Conservation (phyloP, 768 basidiomycete species). For the Russula emetica region DNA sequence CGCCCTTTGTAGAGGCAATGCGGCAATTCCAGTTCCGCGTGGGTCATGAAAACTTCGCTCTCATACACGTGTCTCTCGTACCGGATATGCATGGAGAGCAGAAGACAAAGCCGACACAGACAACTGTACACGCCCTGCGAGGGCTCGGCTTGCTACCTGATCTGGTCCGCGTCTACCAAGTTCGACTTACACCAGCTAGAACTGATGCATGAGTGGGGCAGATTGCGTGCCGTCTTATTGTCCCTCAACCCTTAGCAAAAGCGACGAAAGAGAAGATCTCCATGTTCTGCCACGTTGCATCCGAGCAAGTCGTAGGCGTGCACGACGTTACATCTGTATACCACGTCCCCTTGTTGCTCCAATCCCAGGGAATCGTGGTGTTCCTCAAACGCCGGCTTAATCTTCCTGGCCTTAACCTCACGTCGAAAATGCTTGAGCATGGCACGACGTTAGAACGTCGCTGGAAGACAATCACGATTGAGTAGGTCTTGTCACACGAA, state of each 20-base stretch:
- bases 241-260: conserved; percentile 72
- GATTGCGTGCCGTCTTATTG: conserved; percentile 90
- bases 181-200: background rate
- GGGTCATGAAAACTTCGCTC: conserved; percentile 92
- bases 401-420: conserved; percentile 53
- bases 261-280: conserved; percentile 94
- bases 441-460: conserved; percentile 63
- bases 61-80: conserved; percentile 96
- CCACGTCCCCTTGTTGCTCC: conserved; percentile 89
- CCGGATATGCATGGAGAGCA: conserved; percentile 98
- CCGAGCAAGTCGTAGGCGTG: conserved; percentile 88
- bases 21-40: conserved; percentile 99
- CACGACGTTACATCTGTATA: conserved; percentile 97
- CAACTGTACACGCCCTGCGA: conserved; percentile 88
- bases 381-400: conserved; percentile 82
- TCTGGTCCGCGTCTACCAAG: conserved; percentile 50
- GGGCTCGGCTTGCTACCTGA: conserved; percentile 92
- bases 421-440: conserved; percentile 51
- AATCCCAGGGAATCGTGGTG: conserved; percentile 86
- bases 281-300: conserved; percentile 96
- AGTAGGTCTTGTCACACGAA: conserved; percentile 42
- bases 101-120: conserved; percentile 98
- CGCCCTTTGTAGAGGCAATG: conserved; percentile 97
- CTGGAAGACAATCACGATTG: conserved; percentile 81
- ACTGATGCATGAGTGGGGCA: conserved; percentile 33